Evolutionary conservation across 805 yeast genomes (phyloP), one percentile per base, ranked within the genome.

Genomic region (Pichia deserticola): DNA sequence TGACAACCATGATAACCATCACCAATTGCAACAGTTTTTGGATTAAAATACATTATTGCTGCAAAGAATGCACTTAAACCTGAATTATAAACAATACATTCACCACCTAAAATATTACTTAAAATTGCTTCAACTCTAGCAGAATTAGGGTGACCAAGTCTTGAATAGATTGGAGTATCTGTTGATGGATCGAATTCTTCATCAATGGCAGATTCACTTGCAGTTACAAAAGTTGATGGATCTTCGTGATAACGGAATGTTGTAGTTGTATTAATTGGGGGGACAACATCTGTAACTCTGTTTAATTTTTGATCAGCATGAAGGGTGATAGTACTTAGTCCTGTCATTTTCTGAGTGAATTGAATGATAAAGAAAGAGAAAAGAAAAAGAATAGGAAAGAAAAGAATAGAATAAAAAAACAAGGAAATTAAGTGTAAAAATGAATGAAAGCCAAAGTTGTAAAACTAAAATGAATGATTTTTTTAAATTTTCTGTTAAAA

Each of bases 1-100:
- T 79, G 86, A 54, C 85, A 79, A 4, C 98, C 98, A 61, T 86
- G 95, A 65, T 90, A 90, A 6, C 92, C 87, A 36, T 83, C 79
- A 5, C 86, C 93, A 56, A 88, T 77, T 32, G 87, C 84, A 32
- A 90, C 66, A 13, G 58, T 57, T 58, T 84, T 85, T 1, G 97
- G 97, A 57, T 84, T 82, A 57, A 71, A 74, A 56, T 81, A 75
- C 36, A 83, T 77, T 63, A 90, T 66, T 3, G 85, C 78, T 0
- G 89, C 97, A 58, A 74, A 78, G 63, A 86, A 87, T 0, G 97
- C 95, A 44, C 89, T 73, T 33, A 89, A 66, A 0, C 98, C 97
- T 1, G 90, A 82, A 42, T 81, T 76, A 63, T 89, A 92, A 0
- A 79, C 75, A 0, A 87, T 81, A 0, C 83, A 81, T 52, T 83